These are phyloP conservation scores for Tricholoma sp. DNA, from an alignment of 768 basidiomycete genomes.

Conservation along the genomic window DNA sequence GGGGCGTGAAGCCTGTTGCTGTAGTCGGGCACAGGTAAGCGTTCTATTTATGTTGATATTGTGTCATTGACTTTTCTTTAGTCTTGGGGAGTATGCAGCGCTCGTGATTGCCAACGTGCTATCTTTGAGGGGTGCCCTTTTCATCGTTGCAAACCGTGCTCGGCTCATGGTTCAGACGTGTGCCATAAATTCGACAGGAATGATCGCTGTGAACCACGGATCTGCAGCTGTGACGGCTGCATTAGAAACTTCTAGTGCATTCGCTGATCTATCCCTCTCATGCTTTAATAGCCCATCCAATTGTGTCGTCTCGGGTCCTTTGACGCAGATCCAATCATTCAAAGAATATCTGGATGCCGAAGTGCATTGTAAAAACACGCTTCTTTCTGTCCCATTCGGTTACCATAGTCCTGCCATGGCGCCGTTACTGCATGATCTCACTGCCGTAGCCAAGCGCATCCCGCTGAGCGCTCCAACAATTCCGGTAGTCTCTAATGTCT, in stretches of 20 bases:
- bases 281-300: conserved; percentile 60
- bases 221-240: conserved; percentile 27
- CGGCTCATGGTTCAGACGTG: conserved; percentile 53
- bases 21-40: conserved; percentile 71
- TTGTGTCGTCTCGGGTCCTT: conserved; percentile 56
- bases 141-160: conserved; percentile 52
- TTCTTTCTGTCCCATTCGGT: conserved; percentile 54
- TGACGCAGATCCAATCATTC: conserved; percentile 36
- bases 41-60: background rate
- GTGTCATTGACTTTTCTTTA: conserved; percentile 21
- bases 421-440: conserved; percentile 48
- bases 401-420: conserved; percentile 67
- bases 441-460: conserved; percentile 29
- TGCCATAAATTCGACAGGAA: conserved; percentile 40
- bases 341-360: conserved; percentile 33
- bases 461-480: conserved; percentile 43
- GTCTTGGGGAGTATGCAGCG: conserved; percentile 74
- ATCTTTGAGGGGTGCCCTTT: conserved; percentile 50
- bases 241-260: conserved; percentile 27
- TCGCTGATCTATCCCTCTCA: conserved; percentile 41
- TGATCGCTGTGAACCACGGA: conserved; percentile 51
- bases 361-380: conserved; percentile 31
- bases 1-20: conserved; percentile 58
- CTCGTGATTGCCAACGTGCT: conserved; percentile 60
- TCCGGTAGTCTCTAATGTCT: conserved; percentile 59